Percentiles rank a stretch among this genome's conserved stretches.
Conservation (phyloP, 371 early-diverging fungal species). For the Capniomyces stellatus region DNA sequence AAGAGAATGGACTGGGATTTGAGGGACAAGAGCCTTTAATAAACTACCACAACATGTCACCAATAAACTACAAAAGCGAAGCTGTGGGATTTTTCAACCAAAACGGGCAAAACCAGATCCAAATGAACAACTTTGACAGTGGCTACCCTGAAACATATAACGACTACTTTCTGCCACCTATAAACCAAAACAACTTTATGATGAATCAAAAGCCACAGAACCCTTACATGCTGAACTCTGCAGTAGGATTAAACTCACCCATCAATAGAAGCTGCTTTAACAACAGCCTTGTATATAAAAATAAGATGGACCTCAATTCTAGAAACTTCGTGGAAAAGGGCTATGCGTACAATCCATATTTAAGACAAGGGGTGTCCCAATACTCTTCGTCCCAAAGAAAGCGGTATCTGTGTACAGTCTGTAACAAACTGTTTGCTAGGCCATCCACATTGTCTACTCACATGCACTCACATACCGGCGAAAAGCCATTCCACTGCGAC, state of each 20-base stretch:
- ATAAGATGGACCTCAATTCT: too few species aligned
- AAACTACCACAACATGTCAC: neutral
- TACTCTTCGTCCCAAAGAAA: constrained; percentile 24
- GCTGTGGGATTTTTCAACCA: neutral
- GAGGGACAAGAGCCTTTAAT: neutral
- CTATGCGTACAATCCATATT: constrained; percentile 8
- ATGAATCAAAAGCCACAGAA: neutral
- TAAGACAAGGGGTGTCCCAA: constrained; percentile 14
- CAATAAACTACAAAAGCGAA: neutral
- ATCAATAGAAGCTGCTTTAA: too few species aligned
- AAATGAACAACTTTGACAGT: neutral
- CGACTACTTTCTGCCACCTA: neutral
- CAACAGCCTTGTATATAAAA: too few species aligned
- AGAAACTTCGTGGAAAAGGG: too few species aligned
- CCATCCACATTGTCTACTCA: constrained; percentile 28
- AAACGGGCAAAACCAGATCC: neutral
- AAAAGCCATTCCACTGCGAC: constrained; percentile 35
- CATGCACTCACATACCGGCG: constrained; percentile 42
- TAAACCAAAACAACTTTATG: neutral
- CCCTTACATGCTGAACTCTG: neutral
- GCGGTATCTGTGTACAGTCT: constrained; percentile 21
- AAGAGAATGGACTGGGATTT: neutral
- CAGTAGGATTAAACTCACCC: neutral
- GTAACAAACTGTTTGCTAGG: constrained; percentile 25
- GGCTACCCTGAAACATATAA: neutral